Evolutionary conservation across 306 rosid genomes (phyloP).

Genomic region (Phaseolus lunatus): DNA sequence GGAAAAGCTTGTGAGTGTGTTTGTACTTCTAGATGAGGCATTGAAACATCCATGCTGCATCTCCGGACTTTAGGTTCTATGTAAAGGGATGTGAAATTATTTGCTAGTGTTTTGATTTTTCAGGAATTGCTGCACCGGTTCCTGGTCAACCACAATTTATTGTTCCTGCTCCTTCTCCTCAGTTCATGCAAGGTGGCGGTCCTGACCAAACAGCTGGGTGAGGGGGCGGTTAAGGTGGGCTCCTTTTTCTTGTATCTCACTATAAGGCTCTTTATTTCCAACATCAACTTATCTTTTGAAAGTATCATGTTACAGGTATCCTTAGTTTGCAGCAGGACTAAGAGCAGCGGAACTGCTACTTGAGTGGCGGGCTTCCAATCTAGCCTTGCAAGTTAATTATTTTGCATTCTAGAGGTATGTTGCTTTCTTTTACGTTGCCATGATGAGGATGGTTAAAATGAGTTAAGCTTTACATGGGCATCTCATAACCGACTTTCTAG

Average conservation of each 20-base stretch:
- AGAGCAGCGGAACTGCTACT: constrained; percentile 98
- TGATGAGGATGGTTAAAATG: constrained; percentile 16
- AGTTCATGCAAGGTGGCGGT: constrained; percentile 79
- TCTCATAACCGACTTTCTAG: neutral
- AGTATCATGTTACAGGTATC: constrained; percentile 59
- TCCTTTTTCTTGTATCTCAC: constrained; percentile 17
- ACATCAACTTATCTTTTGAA: constrained; percentile 33
- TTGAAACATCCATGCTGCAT: neutral
- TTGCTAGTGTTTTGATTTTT: constrained; percentile 31
- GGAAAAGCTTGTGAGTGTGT: neutral
- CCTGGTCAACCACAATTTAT: constrained; percentile 85
- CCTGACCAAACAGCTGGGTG: constrained; percentile 90
- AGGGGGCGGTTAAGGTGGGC: constrained; percentile 77
- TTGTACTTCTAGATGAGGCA: constrained; percentile 14
- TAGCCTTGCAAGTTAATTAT: constrained; percentile 94
- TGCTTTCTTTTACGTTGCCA: constrained; percentile 1
- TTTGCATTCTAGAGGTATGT: constrained; percentile 96
- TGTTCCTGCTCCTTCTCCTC: constrained; percentile 77
- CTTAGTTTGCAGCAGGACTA: constrained; percentile 98
- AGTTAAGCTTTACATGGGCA: constrained; percentile 29
- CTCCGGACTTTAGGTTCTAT: constrained; percentile 19
- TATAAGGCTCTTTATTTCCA: constrained; percentile 31
- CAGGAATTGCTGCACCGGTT: constrained; percentile 83
- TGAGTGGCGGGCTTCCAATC: constrained; percentile 94
- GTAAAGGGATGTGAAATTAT: constrained; percentile 28